Evolutionary conservation across 192 early-diverging fungal genomes (phyloP), one percentile per base, ranked within the genome.

Genomic region (Backusella morwellensis): DNA sequence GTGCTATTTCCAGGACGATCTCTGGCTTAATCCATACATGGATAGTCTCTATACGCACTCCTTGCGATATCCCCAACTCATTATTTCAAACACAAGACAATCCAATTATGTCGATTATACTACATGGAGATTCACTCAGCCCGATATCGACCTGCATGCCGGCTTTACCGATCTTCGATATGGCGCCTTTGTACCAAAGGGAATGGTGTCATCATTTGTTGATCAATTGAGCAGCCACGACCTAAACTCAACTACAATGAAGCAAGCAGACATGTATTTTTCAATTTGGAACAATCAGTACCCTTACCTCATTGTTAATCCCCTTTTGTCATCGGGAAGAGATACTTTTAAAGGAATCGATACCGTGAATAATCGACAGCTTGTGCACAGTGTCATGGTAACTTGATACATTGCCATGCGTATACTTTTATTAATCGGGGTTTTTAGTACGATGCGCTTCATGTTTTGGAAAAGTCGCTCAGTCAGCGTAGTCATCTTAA

Each of bases 1-100:
- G 63, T 89, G 88, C 67, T 89, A 89, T 72, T 86, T 87, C 34
- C 88, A 89, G 72, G 88, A 89, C 66, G 86, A 89, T 68, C 83
- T 86, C 67, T 86, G 85, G 84, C 76, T 89, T 32, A 89, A 89
- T 70, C 73, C 84, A 11, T 85, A 86, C 32, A 80, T 89, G 84
- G 88, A 89, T 74, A 81, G 77, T 54, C 76, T 88, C 26, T 89
- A 89, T 75, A 86, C 85, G 29, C 86, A 88, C 73, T 88, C 85
- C 72, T 54, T 86, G 63, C 77, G 77, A 1, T 80, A 79, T 41
- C 84, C 88, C 0, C 83, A 80, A 29, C 68, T 84, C 38, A 82
- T 88, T 76, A 81, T 88, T 73, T 81, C 84, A 35, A 89, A 82
- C 44, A 85, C 85, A 38, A 80, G 84, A 72, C 85, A 85, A 23